phyloP scores from a whole-genome alignment of 2,329 filamentous ascomycete genomes.

The Microcyclospora tardicrescens region DNA sequence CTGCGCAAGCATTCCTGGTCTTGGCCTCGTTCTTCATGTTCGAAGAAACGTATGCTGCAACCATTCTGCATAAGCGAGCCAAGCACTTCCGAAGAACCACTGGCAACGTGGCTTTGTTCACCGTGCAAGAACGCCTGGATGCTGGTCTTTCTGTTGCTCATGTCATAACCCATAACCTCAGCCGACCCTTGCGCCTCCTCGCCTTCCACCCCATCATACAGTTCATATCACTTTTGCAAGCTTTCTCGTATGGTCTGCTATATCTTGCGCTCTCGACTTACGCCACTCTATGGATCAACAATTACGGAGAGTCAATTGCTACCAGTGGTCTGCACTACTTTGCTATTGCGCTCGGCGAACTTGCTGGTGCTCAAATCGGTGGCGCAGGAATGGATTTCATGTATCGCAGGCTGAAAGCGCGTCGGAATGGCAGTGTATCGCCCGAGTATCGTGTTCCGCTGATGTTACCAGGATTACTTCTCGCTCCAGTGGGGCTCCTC shows the following conservation, averaged over 20 bases:
- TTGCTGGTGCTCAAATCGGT: slow-evolving; percentile 14
- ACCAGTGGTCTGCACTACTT: slow-evolving; percentile 29
- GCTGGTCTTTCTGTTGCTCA: slow-evolving; percentile 1
- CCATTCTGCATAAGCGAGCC: slow-evolving; percentile 54
- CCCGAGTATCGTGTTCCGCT: slow-evolving; percentile 15
- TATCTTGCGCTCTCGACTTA: slow-evolving; percentile 34
- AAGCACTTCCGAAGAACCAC: slow-evolving; percentile 52
- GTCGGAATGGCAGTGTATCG: neutral
- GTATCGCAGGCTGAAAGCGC: slow-evolving; percentile 4
- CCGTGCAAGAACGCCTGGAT: slow-evolving; percentile 28
- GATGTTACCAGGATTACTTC: slow-evolving; percentile 8
- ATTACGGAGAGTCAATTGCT: slow-evolving; percentile 25
- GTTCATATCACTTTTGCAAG: slow-evolving; percentile 4
- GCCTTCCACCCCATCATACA: slow-evolving; percentile 10
- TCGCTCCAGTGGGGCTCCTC: slow-evolving; percentile 24
- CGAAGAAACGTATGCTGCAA: slow-evolving; percentile 47
- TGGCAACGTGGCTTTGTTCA: slow-evolving; percentile 43
- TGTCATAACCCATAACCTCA: slow-evolving; percentile 25
- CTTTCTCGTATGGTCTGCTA: slow-evolving; percentile 8
- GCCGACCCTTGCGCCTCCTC: slow-evolving; percentile 21
- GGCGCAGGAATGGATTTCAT: slow-evolving; percentile 8
- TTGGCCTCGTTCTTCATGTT: slow-evolving; percentile 28
- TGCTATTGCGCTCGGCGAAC: slow-evolving; percentile 30
- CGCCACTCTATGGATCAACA: slow-evolving; percentile 24
- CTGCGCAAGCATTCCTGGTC: slow-evolving; percentile 47